Percentiles rank a stretch among this genome's conserved stretches.
These are phyloP conservation scores for Leishmania major DNA, from an alignment of 208 protist genomes.

Conservation along the genomic window DNA sequence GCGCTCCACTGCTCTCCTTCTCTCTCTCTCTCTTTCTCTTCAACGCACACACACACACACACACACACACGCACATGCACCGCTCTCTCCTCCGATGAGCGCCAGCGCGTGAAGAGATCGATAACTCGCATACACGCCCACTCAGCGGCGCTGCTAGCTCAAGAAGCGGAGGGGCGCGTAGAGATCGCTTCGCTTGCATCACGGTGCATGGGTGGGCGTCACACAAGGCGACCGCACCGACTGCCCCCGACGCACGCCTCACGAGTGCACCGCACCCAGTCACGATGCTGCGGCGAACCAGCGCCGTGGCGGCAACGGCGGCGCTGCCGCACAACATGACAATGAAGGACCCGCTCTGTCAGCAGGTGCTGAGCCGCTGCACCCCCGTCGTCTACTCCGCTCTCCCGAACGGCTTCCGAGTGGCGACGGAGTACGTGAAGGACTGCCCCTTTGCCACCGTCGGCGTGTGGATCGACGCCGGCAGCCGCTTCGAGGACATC, in stretches of 20 bases:
- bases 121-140: too few species aligned
- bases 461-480: constrained; percentile 98
- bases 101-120: background rate
- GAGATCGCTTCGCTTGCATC: too few species aligned
- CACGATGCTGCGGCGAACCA: constrained; percentile 21
- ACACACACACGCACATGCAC: too few species aligned
- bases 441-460: constrained; percentile 94
- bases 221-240: too few species aligned
- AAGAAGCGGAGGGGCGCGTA: too few species aligned
- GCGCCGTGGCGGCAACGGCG: background rate
- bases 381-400: constrained; percentile 91
- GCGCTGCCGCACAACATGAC: constrained; percentile 59
- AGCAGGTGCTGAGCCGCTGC: constrained; percentile 53
- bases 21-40: background rate
- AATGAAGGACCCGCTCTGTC: constrained; percentile 49
- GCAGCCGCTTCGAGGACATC: constrained; percentile 96
- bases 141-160: too few species aligned
- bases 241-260: background rate
- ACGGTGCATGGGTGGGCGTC: too few species aligned
- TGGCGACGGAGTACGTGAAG: constrained; percentile 95
- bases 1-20: background rate
- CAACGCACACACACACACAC: too few species aligned
- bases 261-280: background rate
- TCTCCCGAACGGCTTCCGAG: constrained; percentile 96
- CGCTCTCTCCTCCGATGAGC: background rate